Conservation (phyloP, 2,329 filamentous ascomycete species). For the Claviceps sorghi region DNA sequence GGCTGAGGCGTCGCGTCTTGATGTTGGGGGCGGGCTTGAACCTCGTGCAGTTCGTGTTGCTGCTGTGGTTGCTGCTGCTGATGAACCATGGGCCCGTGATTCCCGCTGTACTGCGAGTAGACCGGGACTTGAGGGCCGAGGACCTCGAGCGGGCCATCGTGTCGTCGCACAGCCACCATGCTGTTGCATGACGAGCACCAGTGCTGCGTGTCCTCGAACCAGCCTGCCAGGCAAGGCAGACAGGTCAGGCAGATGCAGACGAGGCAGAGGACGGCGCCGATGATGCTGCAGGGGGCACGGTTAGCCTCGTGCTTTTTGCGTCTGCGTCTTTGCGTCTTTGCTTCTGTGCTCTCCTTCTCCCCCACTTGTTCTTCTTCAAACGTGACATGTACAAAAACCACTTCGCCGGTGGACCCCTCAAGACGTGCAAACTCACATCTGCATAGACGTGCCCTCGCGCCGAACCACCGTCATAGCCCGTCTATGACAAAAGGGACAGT, state of each 20-base stretch:
- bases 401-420: too few relatives aligned
- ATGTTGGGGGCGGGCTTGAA: slow-evolving; percentile 1
- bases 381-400: too few relatives aligned
- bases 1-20: neutral
- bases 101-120: slow-evolving; percentile 8
- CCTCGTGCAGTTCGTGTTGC: slow-evolving; percentile 2
- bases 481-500: slow-evolving; percentile 17
- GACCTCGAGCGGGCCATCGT: slow-evolving; percentile 11
- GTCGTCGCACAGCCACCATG: slow-evolving; percentile 13
- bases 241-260: slow-evolving; percentile 19
- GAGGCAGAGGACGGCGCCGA: slow-evolving; percentile 16
- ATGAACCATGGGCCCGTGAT: slow-evolving; percentile 1
- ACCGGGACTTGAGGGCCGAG: slow-evolving; percentile 8
- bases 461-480: slow-evolving; percentile 11
- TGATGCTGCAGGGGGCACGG: slow-evolving; percentile 9
- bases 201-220: slow-evolving; percentile 19
- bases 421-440: slow-evolving; percentile 14
- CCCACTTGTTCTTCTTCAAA: too few relatives aligned
- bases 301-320: neutral
- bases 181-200: slow-evolving; percentile 17
- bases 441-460: slow-evolving; percentile 14
- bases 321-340: neutral
- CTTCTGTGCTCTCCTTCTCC: too few relatives aligned
- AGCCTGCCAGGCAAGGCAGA: slow-evolving; percentile 17
- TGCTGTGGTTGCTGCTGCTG: neutral